These are phyloP conservation scores for Stylosanthes scabra DNA, from an alignment of 331 rosid species.

Conservation along the genomic window DNA sequence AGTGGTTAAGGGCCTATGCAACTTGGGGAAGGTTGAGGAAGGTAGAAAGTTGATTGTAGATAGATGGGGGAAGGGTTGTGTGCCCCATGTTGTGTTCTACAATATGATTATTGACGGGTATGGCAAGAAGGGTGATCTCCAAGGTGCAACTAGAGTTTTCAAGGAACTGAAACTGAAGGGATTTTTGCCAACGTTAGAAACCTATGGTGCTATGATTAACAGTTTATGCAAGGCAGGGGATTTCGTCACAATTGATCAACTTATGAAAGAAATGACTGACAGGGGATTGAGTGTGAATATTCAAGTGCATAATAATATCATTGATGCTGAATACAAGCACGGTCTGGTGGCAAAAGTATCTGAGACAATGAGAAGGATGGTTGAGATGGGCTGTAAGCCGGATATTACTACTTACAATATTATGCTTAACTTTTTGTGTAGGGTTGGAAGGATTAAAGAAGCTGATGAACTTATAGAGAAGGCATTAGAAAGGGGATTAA, in stretches of 20 bases:
- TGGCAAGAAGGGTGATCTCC: constrained; percentile 70
- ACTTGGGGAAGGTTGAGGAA: constrained; percentile 66
- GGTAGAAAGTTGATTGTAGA: constrained; percentile 65
- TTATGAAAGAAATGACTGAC: constrained; percentile 65
- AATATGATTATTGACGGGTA: constrained; percentile 74
- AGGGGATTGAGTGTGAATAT: constrained; percentile 63
- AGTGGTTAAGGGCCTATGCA: constrained; percentile 71
- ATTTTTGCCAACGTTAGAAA: constrained; percentile 61
- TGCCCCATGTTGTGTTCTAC: constrained; percentile 78
- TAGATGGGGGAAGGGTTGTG: constrained; percentile 77
- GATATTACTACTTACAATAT: constrained; percentile 75
- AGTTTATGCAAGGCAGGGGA: constrained; percentile 78
- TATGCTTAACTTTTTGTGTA: constrained; percentile 66
- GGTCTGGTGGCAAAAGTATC: constrained; percentile 51
- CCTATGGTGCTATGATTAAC: constrained; percentile 70
- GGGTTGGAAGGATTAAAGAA: constrained; percentile 62
- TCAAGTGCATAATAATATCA: constrained; percentile 63
- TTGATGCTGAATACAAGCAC: constrained; percentile 67
- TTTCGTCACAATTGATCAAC: constrained; percentile 59
- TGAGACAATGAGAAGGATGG: constrained; percentile 55
- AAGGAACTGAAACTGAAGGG: constrained; percentile 77
- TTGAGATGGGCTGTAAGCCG: constrained; percentile 67
- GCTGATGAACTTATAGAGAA: constrained; percentile 63
- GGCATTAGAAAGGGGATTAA: constrained; percentile 52
- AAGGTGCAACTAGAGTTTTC: constrained; percentile 56